Base-by-base conservation (phyloP, 441 rosid genomes). In the Erysimum cheiri region DNA sequence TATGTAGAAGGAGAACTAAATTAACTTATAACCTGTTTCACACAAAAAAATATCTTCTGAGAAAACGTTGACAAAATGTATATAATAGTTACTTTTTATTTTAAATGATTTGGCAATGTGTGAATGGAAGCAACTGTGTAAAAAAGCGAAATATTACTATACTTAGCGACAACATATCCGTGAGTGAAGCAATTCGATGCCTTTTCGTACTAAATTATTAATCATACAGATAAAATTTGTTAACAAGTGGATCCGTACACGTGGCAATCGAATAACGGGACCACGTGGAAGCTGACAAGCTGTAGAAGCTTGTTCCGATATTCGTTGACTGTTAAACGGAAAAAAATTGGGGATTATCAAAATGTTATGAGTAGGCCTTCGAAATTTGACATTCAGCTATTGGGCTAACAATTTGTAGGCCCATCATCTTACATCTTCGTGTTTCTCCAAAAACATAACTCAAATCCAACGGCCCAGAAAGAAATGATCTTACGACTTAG, bases 161-260 rank as follows among this genome's bases (percentile, higher is more conserved):
- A 57, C 10, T 37, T 36, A 5, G 43, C 48, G 70, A 72, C 70
- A 56, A 56, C 26, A 29, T 29, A 58, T 72, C 72, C 72, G 72
- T 73, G 77, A 58, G 48, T 40, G 72, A 32, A 4, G 55, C 71
- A 57, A 58, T 65, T 73, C 77, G 71, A 26, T 49, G 46, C 47
- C 67, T 66, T 58, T 59, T 66, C 72, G 67, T 73, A 66, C 67
- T 73, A 66, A 66, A 19, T 31, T 57, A 19, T 57, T 24, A 19
- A 33, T 64, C 10, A 41, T 36, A 48, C 64, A 39, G 60, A 73
- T 73, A 3, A 41, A 57, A 31, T 11, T 65, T 60, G 65, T 39
- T 22, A 14, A 47, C 59, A 73, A 73, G 55, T 49, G 72, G 54
- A 17, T 3, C 1, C 3, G 1, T 22, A 66, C 67, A 73, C 62